Evolutionary conservation across 2,329 filamentous ascomycete species (phyloP).

Genomic region (Fusarium mundagurra): DNA sequence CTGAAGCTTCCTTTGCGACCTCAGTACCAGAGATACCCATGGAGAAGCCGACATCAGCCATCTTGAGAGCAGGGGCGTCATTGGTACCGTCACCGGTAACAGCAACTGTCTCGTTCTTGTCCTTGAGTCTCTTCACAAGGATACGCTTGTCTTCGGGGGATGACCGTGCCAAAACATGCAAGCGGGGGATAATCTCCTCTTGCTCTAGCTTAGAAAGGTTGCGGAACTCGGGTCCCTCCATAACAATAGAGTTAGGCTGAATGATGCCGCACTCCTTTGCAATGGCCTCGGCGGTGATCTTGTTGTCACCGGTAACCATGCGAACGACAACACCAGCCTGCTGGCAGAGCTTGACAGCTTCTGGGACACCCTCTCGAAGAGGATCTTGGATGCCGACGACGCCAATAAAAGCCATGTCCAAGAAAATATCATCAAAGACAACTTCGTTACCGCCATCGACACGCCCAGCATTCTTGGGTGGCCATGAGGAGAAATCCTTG

Average conservation of each 20-base stretch:
- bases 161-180: constrained; percentile 78
- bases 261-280: constrained; percentile 82
- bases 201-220: constrained; percentile 74
- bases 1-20: constrained; percentile 85
- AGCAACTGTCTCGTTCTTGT: constrained; percentile 79
- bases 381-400: constrained; percentile 86
- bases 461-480: constrained; percentile 70
- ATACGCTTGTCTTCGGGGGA: constrained; percentile 82
- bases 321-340: constrained; percentile 80
- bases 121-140: constrained; percentile 76
- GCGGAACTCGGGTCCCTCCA: constrained; percentile 83
- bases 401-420: constrained; percentile 73
- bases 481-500: constrained; percentile 87
- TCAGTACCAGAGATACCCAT: constrained; percentile 88
- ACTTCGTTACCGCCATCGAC: constrained; percentile 67
- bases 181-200: constrained; percentile 71
- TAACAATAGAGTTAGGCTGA: constrained; percentile 72
- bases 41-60: constrained; percentile 84
- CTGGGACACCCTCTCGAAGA: constrained; percentile 76
- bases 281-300: constrained; percentile 81
- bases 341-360: constrained; percentile 78
- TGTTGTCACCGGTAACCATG: constrained; percentile 89
- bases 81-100: constrained; percentile 88
- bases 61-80: constrained; percentile 82
- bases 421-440: constrained; percentile 73